phyloP scores from a whole-genome alignment of 2,329 filamentous ascomycete genomes.

The Phialemoniopsis sp. region DNA sequence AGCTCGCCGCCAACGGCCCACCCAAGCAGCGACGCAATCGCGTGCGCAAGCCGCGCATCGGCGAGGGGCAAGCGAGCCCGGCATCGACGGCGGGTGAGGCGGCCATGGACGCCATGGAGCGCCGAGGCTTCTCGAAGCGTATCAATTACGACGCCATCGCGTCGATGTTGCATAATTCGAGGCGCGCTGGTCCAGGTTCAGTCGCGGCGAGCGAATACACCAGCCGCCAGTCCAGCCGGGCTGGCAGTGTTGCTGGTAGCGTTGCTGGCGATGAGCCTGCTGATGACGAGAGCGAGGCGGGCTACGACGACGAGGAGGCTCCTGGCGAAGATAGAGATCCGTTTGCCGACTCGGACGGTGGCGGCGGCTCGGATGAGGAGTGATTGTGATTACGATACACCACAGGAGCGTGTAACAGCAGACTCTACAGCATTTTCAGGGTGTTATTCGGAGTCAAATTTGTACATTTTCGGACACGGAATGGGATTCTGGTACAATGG shows the following conservation, averaged over 20 bases:
- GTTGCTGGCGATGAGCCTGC: conserved; percentile 7
- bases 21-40: conserved; percentile 31
- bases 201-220: conserved; percentile 39
- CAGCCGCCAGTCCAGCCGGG: conserved; percentile 25
- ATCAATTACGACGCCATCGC: conserved; percentile 68
- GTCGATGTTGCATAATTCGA: conserved; percentile 48
- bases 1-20: conserved; percentile 37
- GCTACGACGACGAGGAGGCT: conserved; percentile 6
- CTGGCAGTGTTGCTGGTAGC: conserved; percentile 20
- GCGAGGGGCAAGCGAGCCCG: conserved; percentile 62
- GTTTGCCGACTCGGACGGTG: conserved; percentile 4
- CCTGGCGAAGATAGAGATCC: conserved; percentile 10
- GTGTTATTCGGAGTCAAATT: too few relatives aligned
- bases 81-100: conserved; percentile 67
- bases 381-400: too few relatives aligned
- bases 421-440: too few relatives aligned
- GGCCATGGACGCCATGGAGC: conserved; percentile 65
- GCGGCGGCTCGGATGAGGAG: too few relatives aligned
- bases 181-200: conserved; percentile 37
- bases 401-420: too few relatives aligned
- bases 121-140: conserved; percentile 66
- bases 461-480: too few relatives aligned
- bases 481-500: too few relatives aligned
- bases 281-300: not conserved
- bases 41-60: conserved; percentile 52